Evolutionary conservation across 441 rosid genomes (phyloP).

Genomic region (Erysimum cheiri): DNA sequence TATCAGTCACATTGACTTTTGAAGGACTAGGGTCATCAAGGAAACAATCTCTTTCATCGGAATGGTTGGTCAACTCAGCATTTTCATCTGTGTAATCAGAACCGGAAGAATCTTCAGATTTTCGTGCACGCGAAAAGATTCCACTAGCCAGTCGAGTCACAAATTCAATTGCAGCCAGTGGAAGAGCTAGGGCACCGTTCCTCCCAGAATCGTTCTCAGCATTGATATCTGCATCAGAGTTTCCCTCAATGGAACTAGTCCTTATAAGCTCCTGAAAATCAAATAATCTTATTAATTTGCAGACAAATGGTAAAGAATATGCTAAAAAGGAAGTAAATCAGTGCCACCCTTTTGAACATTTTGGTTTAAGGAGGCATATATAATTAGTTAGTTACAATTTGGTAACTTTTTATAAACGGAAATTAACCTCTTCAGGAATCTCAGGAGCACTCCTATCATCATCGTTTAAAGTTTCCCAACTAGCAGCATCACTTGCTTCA

Average conservation of each 20-base stretch:
- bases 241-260: constrained; percentile 45
- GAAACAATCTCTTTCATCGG: constrained; percentile 49
- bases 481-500: constrained; percentile 85
- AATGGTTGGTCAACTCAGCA: constrained; percentile 43
- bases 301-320: constrained; percentile 8
- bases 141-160: constrained; percentile 84
- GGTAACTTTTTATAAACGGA: constrained; percentile 32
- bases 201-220: constrained; percentile 61
- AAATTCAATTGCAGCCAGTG: constrained; percentile 91
- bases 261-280: constrained; percentile 60
- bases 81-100: constrained; percentile 57
- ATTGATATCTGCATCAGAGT: constrained; percentile 55
- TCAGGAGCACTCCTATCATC: constrained; percentile 71
- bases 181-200: constrained; percentile 79
- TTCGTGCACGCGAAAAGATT: constrained; percentile 77
- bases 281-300: constrained; percentile 36
- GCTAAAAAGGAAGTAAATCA: constrained; percentile 13
- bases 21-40: constrained; percentile 54
- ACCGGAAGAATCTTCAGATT: constrained; percentile 53
- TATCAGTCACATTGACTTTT: constrained; percentile 50
- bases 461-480: constrained; percentile 96
- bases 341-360: constrained; percentile 20
- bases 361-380: constrained; percentile 7
- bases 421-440: constrained; percentile 76
- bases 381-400: neutral